A percentile compares a stretch with the other conserved stretches of the same genome.
phyloP scores from a whole-genome alignment of 345 rosid genomes.

The Populus davidiana region DNA sequence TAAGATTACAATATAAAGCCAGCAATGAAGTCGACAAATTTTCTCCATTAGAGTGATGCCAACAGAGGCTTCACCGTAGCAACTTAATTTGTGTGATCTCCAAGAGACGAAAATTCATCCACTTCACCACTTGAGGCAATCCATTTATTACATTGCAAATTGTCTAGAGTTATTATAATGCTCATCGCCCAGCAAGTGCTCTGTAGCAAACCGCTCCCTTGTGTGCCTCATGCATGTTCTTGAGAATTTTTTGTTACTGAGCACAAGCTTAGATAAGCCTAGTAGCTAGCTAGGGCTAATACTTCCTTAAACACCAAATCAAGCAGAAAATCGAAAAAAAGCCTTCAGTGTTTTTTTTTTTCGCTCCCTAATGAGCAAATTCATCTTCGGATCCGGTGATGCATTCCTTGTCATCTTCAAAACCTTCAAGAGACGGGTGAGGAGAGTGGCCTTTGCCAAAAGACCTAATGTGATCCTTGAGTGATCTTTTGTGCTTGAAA shows the following conservation, averaged over 20 bases:
- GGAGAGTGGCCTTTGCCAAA: slow-evolving; percentile 93
- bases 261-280: slow-evolving; percentile 47
- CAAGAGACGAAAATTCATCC: slow-evolving; percentile 56
- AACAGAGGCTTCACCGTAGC: background rate
- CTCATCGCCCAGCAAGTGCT: slow-evolving; percentile 50
- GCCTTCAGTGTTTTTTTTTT: background rate
- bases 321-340: background rate
- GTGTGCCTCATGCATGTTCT: slow-evolving; percentile 4
- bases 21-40: slow-evolving; percentile 67
- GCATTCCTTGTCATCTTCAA: slow-evolving; percentile 62
- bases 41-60: slow-evolving; percentile 29
- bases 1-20: background rate
- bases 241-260: slow-evolving; percentile 68
- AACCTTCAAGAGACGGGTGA: slow-evolving; percentile 63
- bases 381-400: slow-evolving; percentile 58
- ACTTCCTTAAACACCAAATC: background rate
- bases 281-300: background rate
- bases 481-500: slow-evolving; percentile 96
- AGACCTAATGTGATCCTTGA: slow-evolving; percentile 91
- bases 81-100: background rate
- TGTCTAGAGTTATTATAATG: slow-evolving; percentile 5
- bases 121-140: slow-evolving; percentile 46
- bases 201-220: slow-evolving; percentile 66
- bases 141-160: slow-evolving; percentile 17
- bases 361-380: background rate